Percentiles rank a stretch among this genome's conserved stretches.
Evolutionary conservation across 352 stramenopile species (phyloP).

Genomic region (Phytophthora lateralis): DNA sequence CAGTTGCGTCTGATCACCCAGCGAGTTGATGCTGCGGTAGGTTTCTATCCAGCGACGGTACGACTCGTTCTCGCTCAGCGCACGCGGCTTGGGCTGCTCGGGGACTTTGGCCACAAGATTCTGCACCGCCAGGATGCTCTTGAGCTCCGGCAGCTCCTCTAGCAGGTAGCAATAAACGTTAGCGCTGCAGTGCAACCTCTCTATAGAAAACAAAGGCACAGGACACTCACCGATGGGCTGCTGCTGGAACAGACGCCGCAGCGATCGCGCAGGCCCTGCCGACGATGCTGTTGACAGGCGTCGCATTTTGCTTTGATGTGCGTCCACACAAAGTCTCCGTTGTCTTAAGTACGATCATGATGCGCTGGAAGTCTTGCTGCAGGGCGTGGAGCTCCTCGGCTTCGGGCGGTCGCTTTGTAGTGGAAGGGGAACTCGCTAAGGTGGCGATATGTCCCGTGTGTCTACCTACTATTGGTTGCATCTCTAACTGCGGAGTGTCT

Average conservation of each 20-base stretch:
- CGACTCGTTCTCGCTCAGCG: slow-evolving; percentile 25
- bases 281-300: slow-evolving; percentile 33
- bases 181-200: slow-evolving; percentile 1
- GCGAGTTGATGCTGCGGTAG: slow-evolving; percentile 25
- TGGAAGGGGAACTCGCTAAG: slow-evolving; percentile 47
- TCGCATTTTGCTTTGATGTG: slow-evolving; percentile 29
- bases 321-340: slow-evolving; percentile 17
- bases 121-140: slow-evolving; percentile 60
- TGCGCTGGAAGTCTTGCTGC: not conserved
- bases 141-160: slow-evolving; percentile 63
- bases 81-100: slow-evolving; percentile 19
- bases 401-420: slow-evolving; percentile 17
- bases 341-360: slow-evolving; percentile 27
- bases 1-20: slow-evolving; percentile 28
- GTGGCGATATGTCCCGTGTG: slow-evolving; percentile 9
- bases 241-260: slow-evolving; percentile 42
- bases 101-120: slow-evolving; percentile 51
- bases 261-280: slow-evolving; percentile 21
- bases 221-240: slow-evolving; percentile 39
- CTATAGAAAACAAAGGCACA: not conserved
- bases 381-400: slow-evolving; percentile 21
- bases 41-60: slow-evolving; percentile 36
- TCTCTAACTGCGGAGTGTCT: not conserved
- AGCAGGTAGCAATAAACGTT: slow-evolving; percentile 3
- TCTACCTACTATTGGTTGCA: not conserved